Evolutionary conservation across 2,329 filamentous ascomycete species (phyloP).

Genomic region (Ophiostoma quercus): DNA sequence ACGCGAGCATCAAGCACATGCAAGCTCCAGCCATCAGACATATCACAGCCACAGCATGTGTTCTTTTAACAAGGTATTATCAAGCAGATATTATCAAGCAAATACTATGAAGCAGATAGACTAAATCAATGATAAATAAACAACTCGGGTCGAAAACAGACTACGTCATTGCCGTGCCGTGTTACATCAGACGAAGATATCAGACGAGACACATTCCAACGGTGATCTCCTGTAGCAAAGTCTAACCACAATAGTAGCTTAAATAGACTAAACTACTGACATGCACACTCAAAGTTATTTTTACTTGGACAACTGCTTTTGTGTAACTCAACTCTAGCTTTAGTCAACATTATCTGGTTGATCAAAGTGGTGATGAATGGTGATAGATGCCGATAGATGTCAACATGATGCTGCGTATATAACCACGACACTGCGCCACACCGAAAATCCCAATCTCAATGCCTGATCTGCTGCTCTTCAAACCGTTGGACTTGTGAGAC

Average conservation of each 20-base stretch:
- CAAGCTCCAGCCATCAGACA: too few relatives aligned
- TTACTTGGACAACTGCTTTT: too few relatives aligned
- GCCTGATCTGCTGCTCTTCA: background rate
- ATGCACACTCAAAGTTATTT: too few relatives aligned
- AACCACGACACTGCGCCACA: background rate
- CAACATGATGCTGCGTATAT: background rate
- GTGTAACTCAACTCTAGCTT: too few relatives aligned
- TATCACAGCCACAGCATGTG: too few relatives aligned
- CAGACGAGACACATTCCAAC: slow-evolving; percentile 4
- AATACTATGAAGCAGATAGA: too few relatives aligned
- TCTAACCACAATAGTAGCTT: background rate
- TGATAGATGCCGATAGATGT: too few relatives aligned
- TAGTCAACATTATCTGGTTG: too few relatives aligned
- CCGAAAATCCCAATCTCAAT: background rate
- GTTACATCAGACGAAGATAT: background rate
- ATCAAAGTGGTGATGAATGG: background rate
- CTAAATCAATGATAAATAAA: too few relatives aligned
- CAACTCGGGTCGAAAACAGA: background rate
- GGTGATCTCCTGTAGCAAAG: background rate
- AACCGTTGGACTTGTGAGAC: slow-evolving; percentile 2
- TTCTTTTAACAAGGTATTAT: too few relatives aligned
- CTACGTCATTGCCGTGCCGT: background rate
- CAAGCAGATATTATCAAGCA: too few relatives aligned
- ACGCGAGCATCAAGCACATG: too few relatives aligned
- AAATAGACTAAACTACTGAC: background rate